Evolutionary conservation across 352 stramenopile genomes (phyloP).

Genomic region (Globisporangium rhizosaccharum): DNA sequence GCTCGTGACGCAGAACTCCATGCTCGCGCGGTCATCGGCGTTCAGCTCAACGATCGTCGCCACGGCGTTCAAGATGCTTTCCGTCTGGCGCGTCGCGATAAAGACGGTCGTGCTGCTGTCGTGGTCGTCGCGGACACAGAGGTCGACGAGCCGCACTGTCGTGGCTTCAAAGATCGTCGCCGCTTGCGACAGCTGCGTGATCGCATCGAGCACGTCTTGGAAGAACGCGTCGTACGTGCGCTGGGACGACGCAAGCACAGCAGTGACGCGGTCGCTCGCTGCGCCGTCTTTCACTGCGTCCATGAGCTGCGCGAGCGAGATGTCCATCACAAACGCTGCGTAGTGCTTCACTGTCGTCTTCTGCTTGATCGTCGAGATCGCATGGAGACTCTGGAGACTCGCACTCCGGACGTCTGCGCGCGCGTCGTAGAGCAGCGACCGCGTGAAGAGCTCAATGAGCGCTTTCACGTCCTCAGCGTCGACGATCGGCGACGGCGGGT

Average conservation of each 20-base stretch:
- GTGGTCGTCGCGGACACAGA: conserved; percentile 34
- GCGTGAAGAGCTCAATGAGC: conserved; percentile 73
- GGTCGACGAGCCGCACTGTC: conserved; percentile 63
- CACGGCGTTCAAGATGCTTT: conserved; percentile 59
- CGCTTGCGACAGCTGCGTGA: conserved; percentile 71
- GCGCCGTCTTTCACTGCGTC: conserved; percentile 28
- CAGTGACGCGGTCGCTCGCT: conserved; percentile 19
- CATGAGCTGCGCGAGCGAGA: conserved; percentile 71
- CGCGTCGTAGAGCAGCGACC: conserved; percentile 58
- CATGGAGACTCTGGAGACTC: conserved; percentile 61
- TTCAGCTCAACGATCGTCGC: conserved; percentile 82
- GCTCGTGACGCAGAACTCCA: conserved; percentile 71
- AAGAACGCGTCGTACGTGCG: conserved; percentile 62
- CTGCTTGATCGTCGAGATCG: conserved; percentile 61
- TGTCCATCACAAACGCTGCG: conserved; percentile 66
- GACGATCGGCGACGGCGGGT: conserved; percentile 74
- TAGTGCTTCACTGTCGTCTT: conserved; percentile 55
- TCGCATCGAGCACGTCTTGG: conserved; percentile 57
- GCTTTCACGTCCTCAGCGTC: conserved; percentile 49
- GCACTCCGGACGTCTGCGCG: conserved; percentile 58
- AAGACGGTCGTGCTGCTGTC: conserved; percentile 18
- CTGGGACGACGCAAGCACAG: conserved; percentile 42
- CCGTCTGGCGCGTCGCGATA: conserved; percentile 30
- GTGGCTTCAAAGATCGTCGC: conserved; percentile 76
- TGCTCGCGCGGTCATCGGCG: conserved; percentile 56